These are phyloP conservation scores for Boletus eberwhitei DNA, from an alignment of 768 basidiomycete genomes.

Conservation along the genomic window DNA sequence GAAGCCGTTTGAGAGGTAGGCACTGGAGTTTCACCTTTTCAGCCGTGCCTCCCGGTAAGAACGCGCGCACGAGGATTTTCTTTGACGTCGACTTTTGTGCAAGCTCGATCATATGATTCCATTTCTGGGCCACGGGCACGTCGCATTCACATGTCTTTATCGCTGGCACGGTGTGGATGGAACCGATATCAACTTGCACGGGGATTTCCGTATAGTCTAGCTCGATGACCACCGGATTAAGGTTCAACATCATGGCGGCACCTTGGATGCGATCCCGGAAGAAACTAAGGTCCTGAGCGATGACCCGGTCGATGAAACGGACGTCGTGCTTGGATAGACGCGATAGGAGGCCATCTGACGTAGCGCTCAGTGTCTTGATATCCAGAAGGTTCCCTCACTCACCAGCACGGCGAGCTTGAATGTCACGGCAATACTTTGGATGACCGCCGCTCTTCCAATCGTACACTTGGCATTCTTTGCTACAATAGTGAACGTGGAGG, in stretches of 20 bases:
- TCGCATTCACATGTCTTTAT: conserved; percentile 25
- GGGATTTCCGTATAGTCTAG: conserved; percentile 25
- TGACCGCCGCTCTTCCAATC: conserved; percentile 31
- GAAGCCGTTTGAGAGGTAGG: conserved; percentile 18
- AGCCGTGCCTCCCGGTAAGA: conserved; percentile 25
- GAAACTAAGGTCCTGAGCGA: conserved; percentile 17
- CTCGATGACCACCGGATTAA: conserved; percentile 22
- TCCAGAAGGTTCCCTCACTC: background rate
- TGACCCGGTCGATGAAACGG: conserved; percentile 24
- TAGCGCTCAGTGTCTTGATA: background rate
- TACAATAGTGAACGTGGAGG: conserved; percentile 30
- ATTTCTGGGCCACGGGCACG: conserved; percentile 19
- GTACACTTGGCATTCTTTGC: conserved; percentile 30
- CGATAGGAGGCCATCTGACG: conserved; percentile 20
- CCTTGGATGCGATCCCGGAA: conserved; percentile 18
- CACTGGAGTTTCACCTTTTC: conserved; percentile 27
- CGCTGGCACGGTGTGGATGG: conserved; percentile 1
- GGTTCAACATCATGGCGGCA: background rate
- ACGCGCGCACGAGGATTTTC: conserved; percentile 26
- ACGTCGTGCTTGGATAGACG: conserved; percentile 22
- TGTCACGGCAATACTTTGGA: conserved; percentile 23
- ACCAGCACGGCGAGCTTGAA: conserved; percentile 27
- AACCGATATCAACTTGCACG: conserved; percentile 16
- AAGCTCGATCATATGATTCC: conserved; percentile 27
- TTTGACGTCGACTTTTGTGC: conserved; percentile 22